A percentile compares a stretch with the other conserved stretches of the same genome.
These are phyloP conservation scores for Exserohilum rostratum DNA, from an alignment of 2,329 filamentous ascomycete genomes.

Conservation along the genomic window DNA sequence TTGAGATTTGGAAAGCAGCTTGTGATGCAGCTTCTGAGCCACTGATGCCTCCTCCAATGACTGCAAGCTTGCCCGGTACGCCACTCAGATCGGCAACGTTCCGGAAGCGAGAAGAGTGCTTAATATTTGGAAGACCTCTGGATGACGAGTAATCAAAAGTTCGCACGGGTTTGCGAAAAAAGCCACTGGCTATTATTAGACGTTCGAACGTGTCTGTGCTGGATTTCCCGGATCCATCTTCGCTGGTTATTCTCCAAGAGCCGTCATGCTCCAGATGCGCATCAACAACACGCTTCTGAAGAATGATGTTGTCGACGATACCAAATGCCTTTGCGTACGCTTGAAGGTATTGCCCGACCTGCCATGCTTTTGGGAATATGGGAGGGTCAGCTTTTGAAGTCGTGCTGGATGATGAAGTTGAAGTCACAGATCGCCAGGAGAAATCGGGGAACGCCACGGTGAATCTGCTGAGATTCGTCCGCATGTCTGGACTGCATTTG, in stretches of 20 bases:
- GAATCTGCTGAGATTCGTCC: conserved; percentile 77
- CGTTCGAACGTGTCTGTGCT: conserved; percentile 64
- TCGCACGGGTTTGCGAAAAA: conserved; percentile 61
- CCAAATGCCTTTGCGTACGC: conserved; percentile 68
- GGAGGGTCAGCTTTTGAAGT: conserved; percentile 48
- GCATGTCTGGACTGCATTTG: conserved; percentile 65
- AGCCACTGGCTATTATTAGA: conserved; percentile 75
- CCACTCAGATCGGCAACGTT: conserved; percentile 25
- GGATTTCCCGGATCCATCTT: conserved; percentile 17
- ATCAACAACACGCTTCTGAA: conserved; percentile 50
- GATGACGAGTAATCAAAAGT: conserved; percentile 19
- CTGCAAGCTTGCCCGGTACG: conserved; percentile 64
- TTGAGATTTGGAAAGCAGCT: conserved; percentile 74
- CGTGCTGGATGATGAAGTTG: conserved; percentile 29
- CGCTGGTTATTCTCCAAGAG: conserved; percentile 29
- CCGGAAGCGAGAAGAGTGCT: conserved; percentile 41
- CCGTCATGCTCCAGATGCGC: conserved; percentile 24
- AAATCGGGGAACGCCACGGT: conserved; percentile 70
- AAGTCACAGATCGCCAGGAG: conserved; percentile 65
- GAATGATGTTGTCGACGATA: conserved; percentile 56
- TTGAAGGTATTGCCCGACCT: conserved; percentile 75
- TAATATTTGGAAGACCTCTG: conserved; percentile 16
- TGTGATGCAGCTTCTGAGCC: conserved; percentile 77
- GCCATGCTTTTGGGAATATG: conserved; percentile 76
- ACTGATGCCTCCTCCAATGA: conserved; percentile 83